Evolutionary conservation across 148 eudicot species (phyloP).

Genomic region (Gaultheria prostrata): DNA sequence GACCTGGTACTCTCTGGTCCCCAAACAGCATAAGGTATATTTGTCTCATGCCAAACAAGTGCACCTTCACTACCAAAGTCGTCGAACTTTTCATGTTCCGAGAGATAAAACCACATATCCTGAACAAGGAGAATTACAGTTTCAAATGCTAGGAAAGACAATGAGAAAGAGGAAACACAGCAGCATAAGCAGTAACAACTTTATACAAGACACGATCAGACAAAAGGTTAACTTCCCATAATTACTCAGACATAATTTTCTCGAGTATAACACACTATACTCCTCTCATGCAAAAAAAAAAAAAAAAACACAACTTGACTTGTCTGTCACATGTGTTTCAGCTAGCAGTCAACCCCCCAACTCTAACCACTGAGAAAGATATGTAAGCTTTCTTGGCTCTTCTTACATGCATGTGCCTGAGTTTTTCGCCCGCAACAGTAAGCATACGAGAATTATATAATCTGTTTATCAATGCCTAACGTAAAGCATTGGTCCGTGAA

Average conservation of each 20-base stretch:
- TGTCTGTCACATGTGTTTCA: background rate
- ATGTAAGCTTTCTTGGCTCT: background rate
- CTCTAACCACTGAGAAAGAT: background rate
- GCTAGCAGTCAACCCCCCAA: background rate
- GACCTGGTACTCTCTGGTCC: constrained; percentile 76
- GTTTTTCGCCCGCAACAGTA: background rate
- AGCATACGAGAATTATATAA: background rate
- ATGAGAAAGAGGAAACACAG: constrained; percentile 6
- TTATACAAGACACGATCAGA: background rate
- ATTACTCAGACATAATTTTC: background rate
- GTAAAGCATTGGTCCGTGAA: background rate
- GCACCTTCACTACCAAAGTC: constrained; percentile 83
- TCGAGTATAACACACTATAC: background rate
- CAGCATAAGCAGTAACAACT: constrained; percentile 1
- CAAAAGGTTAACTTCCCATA: background rate
- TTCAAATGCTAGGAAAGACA: constrained; percentile 7
- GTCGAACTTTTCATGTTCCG: constrained; percentile 70
- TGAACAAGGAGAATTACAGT: constrained; percentile 21
- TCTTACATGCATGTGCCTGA: background rate
- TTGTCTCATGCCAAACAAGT: constrained; percentile 96
- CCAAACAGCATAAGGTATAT: constrained; percentile 96
- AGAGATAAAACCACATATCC: constrained; percentile 96
- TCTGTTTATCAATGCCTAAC: background rate
- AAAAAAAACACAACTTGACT: too few species aligned
- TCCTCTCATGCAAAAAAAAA: background rate